These are phyloP conservation scores for Ogataea angusta DNA, from an alignment of 805 yeast genomes.

Conservation along the genomic window DNA sequence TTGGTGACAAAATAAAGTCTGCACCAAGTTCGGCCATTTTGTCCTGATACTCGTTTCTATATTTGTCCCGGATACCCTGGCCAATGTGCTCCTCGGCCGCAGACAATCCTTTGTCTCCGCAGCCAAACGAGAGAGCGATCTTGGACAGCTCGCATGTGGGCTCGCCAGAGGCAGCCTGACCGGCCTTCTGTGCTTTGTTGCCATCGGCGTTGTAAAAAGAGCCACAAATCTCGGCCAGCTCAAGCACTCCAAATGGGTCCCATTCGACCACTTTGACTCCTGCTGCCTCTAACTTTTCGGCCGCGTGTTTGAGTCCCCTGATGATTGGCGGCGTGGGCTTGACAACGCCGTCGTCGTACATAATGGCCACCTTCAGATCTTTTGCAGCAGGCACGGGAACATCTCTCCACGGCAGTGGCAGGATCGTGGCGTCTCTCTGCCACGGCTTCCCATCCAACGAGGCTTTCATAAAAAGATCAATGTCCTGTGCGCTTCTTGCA, in stretches of 20 bases:
- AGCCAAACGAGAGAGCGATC: constrained; percentile 51
- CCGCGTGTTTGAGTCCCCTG: constrained; percentile 45
- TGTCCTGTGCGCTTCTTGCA: constrained; percentile 46
- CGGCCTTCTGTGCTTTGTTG: constrained; percentile 45
- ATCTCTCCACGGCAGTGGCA: constrained; percentile 52
- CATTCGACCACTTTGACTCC: constrained; percentile 54
- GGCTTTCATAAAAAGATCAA: constrained; percentile 47
- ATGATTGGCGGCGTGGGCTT: constrained; percentile 49
- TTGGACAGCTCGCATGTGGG: constrained; percentile 57
- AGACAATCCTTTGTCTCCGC: constrained; percentile 45
- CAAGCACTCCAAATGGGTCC: constrained; percentile 51
- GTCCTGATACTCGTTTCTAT: constrained; percentile 49
- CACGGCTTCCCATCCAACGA: constrained; percentile 51
- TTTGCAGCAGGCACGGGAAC: constrained; percentile 35
- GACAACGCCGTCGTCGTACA: constrained; percentile 46
- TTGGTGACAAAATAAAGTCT: constrained; percentile 62
- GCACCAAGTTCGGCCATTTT: constrained; percentile 49
- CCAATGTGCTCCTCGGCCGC: constrained; percentile 47
- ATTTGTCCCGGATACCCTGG: constrained; percentile 47
- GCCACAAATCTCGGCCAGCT: constrained; percentile 52
- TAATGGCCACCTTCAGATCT: constrained; percentile 44
- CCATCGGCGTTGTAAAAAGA: constrained; percentile 61
- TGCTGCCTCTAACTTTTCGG: constrained; percentile 48
- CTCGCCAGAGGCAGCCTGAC: constrained; percentile 59
- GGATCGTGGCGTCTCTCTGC: constrained; percentile 46